Evolutionary conservation across 2,329 filamentous ascomycete species (phyloP).

Genomic region (Pseudogymnoascus sp.): DNA sequence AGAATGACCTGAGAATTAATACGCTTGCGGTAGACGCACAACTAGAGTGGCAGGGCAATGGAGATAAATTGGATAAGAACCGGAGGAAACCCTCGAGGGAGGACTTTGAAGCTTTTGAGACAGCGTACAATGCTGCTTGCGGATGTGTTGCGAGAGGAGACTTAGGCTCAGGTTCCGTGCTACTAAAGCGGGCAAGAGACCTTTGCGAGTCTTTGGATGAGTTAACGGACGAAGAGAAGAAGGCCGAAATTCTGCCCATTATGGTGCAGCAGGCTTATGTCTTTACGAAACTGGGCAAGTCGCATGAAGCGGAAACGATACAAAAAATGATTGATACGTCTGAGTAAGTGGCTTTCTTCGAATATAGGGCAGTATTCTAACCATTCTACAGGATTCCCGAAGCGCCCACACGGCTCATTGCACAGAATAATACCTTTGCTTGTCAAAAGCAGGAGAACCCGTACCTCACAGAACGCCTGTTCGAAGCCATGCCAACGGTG

Average conservation of each 20-base stretch:
- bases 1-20: conserved; percentile 71
- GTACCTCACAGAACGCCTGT: conserved; percentile 56
- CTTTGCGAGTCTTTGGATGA: conserved; percentile 69
- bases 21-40: conserved; percentile 65
- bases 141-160: conserved; percentile 63
- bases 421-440: conserved; percentile 54
- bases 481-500: conserved; percentile 46
- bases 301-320: conserved; percentile 56
- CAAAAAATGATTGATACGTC: conserved; percentile 53
- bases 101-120: conserved; percentile 69
- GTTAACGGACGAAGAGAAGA: conserved; percentile 64
- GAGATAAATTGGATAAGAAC: conserved; percentile 23
- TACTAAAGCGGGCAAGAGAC: conserved; percentile 62
- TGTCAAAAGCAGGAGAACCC: conserved; percentile 49
- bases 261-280: conserved; percentile 70
- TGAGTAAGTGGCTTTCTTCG: conserved; percentile 42
- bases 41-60: conserved; percentile 56
- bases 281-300: conserved; percentile 56
- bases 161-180: conserved; percentile 53
- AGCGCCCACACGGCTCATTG: conserved; percentile 56
- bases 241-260: conserved; percentile 66
- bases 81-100: conserved; percentile 48
- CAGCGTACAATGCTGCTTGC: conserved; percentile 74
- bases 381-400: conserved; percentile 52
- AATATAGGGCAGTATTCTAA: conserved; percentile 25